These are phyloP conservation scores for Herpotrichia juniperi DNA, from an alignment of 2,329 filamentous ascomycete genomes.

Conservation along the genomic window DNA sequence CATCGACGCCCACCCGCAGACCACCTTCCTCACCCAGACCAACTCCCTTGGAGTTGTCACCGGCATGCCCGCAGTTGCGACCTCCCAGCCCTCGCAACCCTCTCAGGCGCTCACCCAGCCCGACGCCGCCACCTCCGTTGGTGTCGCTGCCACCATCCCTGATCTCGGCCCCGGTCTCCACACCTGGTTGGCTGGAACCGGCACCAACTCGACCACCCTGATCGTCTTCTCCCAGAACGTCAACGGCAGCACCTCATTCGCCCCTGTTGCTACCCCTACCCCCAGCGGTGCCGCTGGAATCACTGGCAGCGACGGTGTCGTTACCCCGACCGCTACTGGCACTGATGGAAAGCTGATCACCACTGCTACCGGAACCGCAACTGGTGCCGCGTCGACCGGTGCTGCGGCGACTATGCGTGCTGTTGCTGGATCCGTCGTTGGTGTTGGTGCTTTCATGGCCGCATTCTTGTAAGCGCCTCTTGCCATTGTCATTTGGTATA, in stretches of 20 bases:
- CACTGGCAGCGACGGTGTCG: slow-evolving; percentile 7
- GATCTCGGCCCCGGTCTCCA: slow-evolving; percentile 42
- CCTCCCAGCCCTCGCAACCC: slow-evolving; percentile 31
- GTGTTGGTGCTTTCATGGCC: slow-evolving; percentile 43
- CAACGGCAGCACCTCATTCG: slow-evolving; percentile 42
- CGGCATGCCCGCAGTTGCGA: slow-evolving; percentile 31
- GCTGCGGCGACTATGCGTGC: slow-evolving; percentile 38
- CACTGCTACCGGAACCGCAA: slow-evolving; percentile 5
- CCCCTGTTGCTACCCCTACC: slow-evolving; percentile 18
- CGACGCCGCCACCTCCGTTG: slow-evolving; percentile 26
- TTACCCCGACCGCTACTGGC: slow-evolving; percentile 1
- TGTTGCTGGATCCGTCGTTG: slow-evolving; percentile 37
- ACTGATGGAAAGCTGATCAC: slow-evolving; percentile 2
- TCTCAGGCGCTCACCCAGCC: slow-evolving; percentile 30
- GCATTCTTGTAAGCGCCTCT: slow-evolving; percentile 42
- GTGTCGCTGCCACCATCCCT: slow-evolving; percentile 38
- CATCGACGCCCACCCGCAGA: slow-evolving; percentile 35
- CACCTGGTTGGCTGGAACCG: slow-evolving; percentile 35
- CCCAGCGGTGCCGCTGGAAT: slow-evolving; percentile 3
- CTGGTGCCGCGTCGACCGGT: slow-evolving; percentile 20
- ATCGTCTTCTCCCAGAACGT: slow-evolving; percentile 42
- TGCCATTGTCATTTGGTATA: slow-evolving; percentile 1
- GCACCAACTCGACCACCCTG: slow-evolving; percentile 34
- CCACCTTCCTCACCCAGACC: slow-evolving; percentile 34
- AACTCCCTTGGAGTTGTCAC: slow-evolving; percentile 44